Conservation (phyloP, 768 basidiomycete species). For the Tricholoma matsutake region DNA sequence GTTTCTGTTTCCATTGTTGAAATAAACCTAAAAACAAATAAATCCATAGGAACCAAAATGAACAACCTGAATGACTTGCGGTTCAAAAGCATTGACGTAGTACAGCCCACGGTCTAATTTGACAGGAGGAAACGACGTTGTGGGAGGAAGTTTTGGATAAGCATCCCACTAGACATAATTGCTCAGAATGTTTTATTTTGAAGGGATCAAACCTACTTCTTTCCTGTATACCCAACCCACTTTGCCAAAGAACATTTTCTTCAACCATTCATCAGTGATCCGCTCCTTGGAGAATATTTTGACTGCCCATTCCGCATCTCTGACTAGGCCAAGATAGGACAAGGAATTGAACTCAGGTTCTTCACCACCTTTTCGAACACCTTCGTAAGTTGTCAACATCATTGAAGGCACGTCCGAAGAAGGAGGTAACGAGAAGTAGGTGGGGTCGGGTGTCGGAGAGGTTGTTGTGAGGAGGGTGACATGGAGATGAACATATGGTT, state of each 20-base stretch:
- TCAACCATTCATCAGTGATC: slow-evolving; percentile 69
- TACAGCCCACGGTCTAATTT: slow-evolving; percentile 77
- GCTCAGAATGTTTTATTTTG: neutral
- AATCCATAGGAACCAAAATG: slow-evolving; percentile 3
- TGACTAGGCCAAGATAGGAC: slow-evolving; percentile 67
- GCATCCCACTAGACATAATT: slow-evolving; percentile 63
- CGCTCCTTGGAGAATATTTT: slow-evolving; percentile 81
- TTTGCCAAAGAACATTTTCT: slow-evolving; percentile 56
- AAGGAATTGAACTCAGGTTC: slow-evolving; percentile 86
- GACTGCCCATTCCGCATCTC: slow-evolving; percentile 63
- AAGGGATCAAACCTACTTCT: slow-evolving; percentile 42
- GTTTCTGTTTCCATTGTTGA: slow-evolving; percentile 96
- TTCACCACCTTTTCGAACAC: slow-evolving; percentile 48
- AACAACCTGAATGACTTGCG: slow-evolving; percentile 44
- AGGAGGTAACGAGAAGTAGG: slow-evolving; percentile 62
- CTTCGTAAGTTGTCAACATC: slow-evolving; percentile 71
- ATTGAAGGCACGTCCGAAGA: slow-evolving; percentile 50
- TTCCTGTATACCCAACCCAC: slow-evolving; percentile 84
- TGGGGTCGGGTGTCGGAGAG: slow-evolving; percentile 51
- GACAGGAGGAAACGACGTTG: slow-evolving; percentile 67
- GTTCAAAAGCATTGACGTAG: slow-evolving; percentile 92
- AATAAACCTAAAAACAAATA: slow-evolving; percentile 52
- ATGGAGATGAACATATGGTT: slow-evolving; percentile 81
- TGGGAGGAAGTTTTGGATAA: slow-evolving; percentile 72
- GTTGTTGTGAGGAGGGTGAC: slow-evolving; percentile 89